phyloP scores from a whole-genome alignment of 1,284 basidiomycete species.

The Boletus calvinii region DNA sequence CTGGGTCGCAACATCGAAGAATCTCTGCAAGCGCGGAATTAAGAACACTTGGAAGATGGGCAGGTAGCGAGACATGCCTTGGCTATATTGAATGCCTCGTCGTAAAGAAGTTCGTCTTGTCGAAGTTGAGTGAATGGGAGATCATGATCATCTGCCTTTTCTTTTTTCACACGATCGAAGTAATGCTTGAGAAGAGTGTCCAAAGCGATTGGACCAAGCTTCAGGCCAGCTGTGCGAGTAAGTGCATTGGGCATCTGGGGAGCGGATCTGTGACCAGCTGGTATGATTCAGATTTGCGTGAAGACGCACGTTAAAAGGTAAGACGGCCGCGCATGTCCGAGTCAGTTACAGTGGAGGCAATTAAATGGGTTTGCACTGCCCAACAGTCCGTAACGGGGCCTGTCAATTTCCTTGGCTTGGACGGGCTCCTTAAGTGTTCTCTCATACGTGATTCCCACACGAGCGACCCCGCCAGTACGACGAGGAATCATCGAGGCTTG shows the following conservation, averaged over 20 bases:
- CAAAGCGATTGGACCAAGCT: slow-evolving; percentile 71
- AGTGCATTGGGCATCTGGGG: slow-evolving; percentile 46
- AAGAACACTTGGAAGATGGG: background rate
- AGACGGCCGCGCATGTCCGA: too few relatives aligned
- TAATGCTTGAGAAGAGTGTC: slow-evolving; percentile 84
- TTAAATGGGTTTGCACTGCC: too few relatives aligned
- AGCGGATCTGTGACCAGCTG: too few relatives aligned
- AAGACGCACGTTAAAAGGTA: background rate
- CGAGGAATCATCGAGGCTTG: too few relatives aligned
- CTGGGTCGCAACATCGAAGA: slow-evolving; percentile 57
- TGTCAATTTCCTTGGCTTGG: too few relatives aligned
- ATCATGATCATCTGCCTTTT: slow-evolving; percentile 27
- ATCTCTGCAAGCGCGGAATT: slow-evolving; percentile 41
- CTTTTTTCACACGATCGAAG: slow-evolving; percentile 60
- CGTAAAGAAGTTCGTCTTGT: slow-evolving; percentile 79
- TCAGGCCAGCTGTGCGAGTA: slow-evolving; percentile 59
- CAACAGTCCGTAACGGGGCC: too few relatives aligned
- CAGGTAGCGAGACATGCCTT: slow-evolving; percentile 53
- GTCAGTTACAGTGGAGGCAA: too few relatives aligned
- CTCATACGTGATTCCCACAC: too few relatives aligned
- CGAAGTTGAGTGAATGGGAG: slow-evolving; percentile 47
- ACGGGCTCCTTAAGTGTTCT: too few relatives aligned
- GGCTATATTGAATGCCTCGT: slow-evolving; percentile 77
- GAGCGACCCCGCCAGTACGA: too few relatives aligned
- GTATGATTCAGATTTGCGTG: background rate